These are phyloP conservation scores for Silene vulgaris DNA, from an alignment of 179 eudicot genomes.

Conservation along the genomic window DNA sequence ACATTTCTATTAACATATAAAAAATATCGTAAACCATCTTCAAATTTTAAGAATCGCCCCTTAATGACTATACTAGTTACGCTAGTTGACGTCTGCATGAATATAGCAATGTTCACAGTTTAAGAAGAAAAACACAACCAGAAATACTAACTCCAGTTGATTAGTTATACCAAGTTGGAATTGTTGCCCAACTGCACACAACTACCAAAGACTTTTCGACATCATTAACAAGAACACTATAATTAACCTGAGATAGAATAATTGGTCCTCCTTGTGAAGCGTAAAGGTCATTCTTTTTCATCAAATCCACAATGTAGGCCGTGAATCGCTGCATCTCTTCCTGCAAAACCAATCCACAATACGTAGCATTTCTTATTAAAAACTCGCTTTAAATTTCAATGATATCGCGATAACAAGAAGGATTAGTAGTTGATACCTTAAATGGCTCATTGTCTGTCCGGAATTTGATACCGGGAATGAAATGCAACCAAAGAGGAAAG, in stretches of 20 bases:
- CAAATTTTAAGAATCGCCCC: no score
- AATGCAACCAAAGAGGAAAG: conserved; percentile 97
- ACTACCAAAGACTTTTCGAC: conserved; percentile 23
- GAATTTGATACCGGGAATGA: conserved; percentile 65
- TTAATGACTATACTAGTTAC: neutral
- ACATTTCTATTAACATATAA: no score
- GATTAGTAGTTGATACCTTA: conserved; percentile 44
- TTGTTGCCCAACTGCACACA: conserved; percentile 14
- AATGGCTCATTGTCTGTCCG: conserved; percentile 87
- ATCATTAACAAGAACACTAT: conserved; percentile 7
- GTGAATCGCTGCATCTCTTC: conserved; percentile 91
- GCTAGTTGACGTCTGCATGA: neutral
- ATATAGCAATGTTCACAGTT: neutral
- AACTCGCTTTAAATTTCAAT: neutral
- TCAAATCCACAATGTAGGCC: conserved; percentile 67
- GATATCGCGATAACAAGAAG: neutral
- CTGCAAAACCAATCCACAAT: conserved; percentile 31
- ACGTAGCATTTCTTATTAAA: neutral
- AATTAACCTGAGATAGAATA: conserved; percentile 72
- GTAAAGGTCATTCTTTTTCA: conserved; percentile 70
- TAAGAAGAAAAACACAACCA: no score
- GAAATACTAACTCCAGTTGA: neutral
- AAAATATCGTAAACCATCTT: no score
- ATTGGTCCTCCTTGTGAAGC: conserved; percentile 96
- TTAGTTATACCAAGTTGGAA: neutral